Evolutionary conservation across 441 rosid genomes (phyloP).

Genomic region (Theobroma grandiflorum): DNA sequence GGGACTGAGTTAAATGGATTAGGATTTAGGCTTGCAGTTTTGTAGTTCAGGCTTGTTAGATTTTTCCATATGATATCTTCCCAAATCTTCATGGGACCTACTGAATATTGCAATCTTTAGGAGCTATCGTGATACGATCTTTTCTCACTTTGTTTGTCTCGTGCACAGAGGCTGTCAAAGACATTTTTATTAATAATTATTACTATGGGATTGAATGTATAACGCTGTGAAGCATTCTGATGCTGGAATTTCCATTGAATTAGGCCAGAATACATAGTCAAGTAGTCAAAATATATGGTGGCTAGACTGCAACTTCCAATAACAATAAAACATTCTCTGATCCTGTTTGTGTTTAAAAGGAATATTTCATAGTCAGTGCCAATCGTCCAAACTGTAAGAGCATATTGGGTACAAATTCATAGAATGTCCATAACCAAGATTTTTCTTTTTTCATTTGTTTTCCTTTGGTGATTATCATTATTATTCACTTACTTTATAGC

Average conservation of each 20-base stretch:
- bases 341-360: neutral
- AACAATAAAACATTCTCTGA: neutral
- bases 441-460: neutral
- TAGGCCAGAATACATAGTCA: neutral
- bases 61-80: slow-evolving; percentile 24
- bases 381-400: neutral
- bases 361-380: neutral
- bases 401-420: neutral
- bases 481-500: neutral
- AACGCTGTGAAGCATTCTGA: neutral
- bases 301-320: neutral
- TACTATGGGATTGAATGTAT: neutral
- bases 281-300: neutral
- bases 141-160: neutral
- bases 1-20: neutral
- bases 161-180: neutral
- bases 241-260: neutral
- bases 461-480: neutral
- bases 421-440: neutral
- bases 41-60: neutral
- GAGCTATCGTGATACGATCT: neutral
- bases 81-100: slow-evolving; percentile 26
- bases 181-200: neutral
- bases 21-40: neutral
- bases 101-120: slow-evolving; percentile 30